These are phyloP conservation scores for Sporothrix euskadiensis DNA, from an alignment of 2,329 filamentous ascomycete species.

Conservation along the genomic window DNA sequence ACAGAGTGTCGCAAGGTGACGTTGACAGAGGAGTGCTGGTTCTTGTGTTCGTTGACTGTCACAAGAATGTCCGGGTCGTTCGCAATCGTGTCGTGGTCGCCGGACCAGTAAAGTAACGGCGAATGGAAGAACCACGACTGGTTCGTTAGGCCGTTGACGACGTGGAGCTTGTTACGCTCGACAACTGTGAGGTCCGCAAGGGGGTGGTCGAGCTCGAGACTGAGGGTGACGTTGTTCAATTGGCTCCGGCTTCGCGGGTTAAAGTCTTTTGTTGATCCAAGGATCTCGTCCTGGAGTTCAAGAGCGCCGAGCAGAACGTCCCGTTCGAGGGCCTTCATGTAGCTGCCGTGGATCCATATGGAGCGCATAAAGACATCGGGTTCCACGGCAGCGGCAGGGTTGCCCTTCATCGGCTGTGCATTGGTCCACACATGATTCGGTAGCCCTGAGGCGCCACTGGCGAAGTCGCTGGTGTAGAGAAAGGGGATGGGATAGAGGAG, in stretches of 20 bases:
- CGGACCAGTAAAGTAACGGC: constrained; percentile 79
- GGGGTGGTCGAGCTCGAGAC: constrained; percentile 33
- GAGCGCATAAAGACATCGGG: constrained; percentile 80
- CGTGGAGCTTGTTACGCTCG: constrained; percentile 58
- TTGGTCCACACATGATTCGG: constrained; percentile 82
- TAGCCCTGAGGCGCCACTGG: constrained; percentile 68
- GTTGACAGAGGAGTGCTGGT: constrained; percentile 66
- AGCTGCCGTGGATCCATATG: constrained; percentile 77
- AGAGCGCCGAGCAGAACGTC: constrained; percentile 67
- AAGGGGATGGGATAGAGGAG: constrained; percentile 75
- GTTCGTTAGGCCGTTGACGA: constrained; percentile 60
- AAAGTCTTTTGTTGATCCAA: constrained; percentile 62
- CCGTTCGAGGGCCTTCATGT: constrained; percentile 72
- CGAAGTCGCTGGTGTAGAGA: constrained; percentile 70
- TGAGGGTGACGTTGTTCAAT: constrained; percentile 35
- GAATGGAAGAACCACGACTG: constrained; percentile 78
- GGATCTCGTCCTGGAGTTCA: constrained; percentile 67
- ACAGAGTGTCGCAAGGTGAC: constrained; percentile 74
- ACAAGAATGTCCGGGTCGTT: constrained; percentile 62
- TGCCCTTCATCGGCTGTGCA: constrained; percentile 61
- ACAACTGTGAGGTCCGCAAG: constrained; percentile 43
- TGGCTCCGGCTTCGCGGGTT: constrained; percentile 48
- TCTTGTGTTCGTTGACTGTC: constrained; percentile 68
- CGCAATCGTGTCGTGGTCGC: constrained; percentile 59
- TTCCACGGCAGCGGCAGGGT: constrained; percentile 41